Evolutionary conservation across 2,329 filamentous ascomycete genomes (phyloP), one percentile per base, ranked within the genome.

Genomic region (Fusarium poae): DNA sequence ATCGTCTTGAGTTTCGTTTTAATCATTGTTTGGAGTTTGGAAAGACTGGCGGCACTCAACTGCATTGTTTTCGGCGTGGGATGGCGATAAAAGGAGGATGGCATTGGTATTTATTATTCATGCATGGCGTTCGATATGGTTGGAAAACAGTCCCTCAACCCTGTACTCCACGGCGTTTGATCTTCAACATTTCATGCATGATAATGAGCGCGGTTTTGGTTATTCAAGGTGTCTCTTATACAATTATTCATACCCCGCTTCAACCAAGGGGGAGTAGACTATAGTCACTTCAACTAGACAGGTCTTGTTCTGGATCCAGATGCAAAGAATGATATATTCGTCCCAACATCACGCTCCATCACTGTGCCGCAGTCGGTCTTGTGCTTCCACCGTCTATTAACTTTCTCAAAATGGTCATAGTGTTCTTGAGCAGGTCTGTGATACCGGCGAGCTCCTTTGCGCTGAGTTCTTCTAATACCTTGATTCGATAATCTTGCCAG

Each of bases 401-500:
- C 62, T 82, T 86, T 79, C 88, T 89, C 71, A 95, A 79, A 51
- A 90, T 88, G 76, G 91, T 93, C 87, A 96, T 93, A 2, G 92
- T 94, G 72, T 89, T 92, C 77, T 91, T 91, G 85, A 97, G 90
- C 73, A 97, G 79, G 67, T 90, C 85, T 18, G 86, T 85, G 30
- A 95, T 83, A 0, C 93, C 93, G 13, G 78, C 80, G 45, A 91
- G 83, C 0, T 91, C 91, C 54, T 85, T 85, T 8, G 80, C 81
- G 61, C 91, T 89, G 65, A 97, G 78, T 79, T 89, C 88, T 50
- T 84, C 83, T 58, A 97, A 79, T 65, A 95, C 89, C n/a, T 88
- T 86, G 8, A 93, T 82, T 60, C 91, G 85, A 77, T 94, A 97
- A 50, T 92, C 88, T 72, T 90, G 88, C 91, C 91, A 97, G 16